Evolutionary conservation across 441 rosid species (phyloP).

Genomic region (Populus trichocarpa): DNA sequence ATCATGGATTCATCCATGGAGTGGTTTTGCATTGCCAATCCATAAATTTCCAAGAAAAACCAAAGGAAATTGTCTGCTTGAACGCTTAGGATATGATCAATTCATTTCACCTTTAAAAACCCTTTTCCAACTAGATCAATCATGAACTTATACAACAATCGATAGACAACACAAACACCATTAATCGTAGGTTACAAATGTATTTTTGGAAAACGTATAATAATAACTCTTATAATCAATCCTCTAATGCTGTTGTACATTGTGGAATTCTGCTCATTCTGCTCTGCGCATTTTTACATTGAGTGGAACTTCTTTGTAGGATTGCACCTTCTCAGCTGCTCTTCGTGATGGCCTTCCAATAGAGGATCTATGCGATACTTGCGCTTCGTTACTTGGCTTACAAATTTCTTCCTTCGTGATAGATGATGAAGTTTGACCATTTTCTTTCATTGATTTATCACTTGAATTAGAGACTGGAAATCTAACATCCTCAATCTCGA

Average conservation of each 20-base stretch:
- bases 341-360: constrained; percentile 52
- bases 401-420: constrained; percentile 15
- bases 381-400: constrained; percentile 15
- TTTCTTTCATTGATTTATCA: neutral
- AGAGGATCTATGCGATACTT: constrained; percentile 35
- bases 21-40: too few relatives aligned
- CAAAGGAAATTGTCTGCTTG: too few relatives aligned
- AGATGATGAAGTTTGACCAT: constrained; percentile 18
- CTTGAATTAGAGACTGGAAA: constrained; percentile 6
- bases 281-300: constrained; percentile 52
- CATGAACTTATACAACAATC: neutral
- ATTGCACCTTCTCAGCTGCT: constrained; percentile 60
- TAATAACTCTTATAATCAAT: neutral
- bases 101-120: too few relatives aligned
- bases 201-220: neutral
- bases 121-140: too few relatives aligned
- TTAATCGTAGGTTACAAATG: neutral
- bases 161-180: neutral
- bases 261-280: constrained; percentile 10
- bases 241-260: neutral
- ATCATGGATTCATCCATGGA: too few relatives aligned
- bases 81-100: too few relatives aligned
- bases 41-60: too few relatives aligned
- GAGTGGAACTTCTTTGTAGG: constrained; percentile 57
- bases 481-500: constrained; percentile 59